A percentile compares a stretch with the other conserved stretches of the same genome.
Conservation (phyloP, 1,139 yeast genomes). For the Yamadazyma pseudoaaseri region DNA sequence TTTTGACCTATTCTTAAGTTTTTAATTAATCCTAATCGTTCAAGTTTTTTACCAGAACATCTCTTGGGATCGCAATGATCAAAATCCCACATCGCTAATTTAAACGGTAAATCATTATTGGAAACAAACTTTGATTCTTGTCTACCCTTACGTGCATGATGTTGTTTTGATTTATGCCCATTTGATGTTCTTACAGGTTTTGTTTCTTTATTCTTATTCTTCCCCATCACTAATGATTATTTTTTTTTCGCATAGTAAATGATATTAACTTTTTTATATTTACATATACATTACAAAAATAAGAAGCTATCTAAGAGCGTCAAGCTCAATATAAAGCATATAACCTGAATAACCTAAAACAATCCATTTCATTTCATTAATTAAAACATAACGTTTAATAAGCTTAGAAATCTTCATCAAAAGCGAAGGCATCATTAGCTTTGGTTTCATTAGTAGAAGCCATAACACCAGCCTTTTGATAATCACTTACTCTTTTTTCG, state of each 20-base stretch:
- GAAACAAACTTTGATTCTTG: slow-evolving; percentile 46
- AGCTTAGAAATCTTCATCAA: slow-evolving; percentile 49
- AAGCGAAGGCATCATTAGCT: slow-evolving; percentile 34
- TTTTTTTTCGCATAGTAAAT: not conserved
- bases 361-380: slow-evolving; percentile 2
- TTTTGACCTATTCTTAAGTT: slow-evolving; percentile 85
- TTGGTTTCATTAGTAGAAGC: slow-evolving; percentile 37
- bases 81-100: slow-evolving; percentile 91
- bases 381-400: slow-evolving; percentile 2
- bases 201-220: slow-evolving; percentile 53
- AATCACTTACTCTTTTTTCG: slow-evolving; percentile 98
- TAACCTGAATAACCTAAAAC: not conserved
- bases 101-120: slow-evolving; percentile 45
- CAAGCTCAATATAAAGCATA: not conserved
- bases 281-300: slow-evolving; percentile 5
- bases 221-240: slow-evolving; percentile 43
- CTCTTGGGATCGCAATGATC: slow-evolving; percentile 98
- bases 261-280: slow-evolving; percentile 6
- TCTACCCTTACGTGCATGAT: slow-evolving; percentile 48
- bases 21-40: slow-evolving; percentile 80
- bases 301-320: no score
- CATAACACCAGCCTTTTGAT: slow-evolving; percentile 99
- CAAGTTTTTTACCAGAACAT: slow-evolving; percentile 93
- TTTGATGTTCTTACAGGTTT: slow-evolving; percentile 39
- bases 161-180: slow-evolving; percentile 58